Base-by-base conservation (phyloP, 2,329 filamentous ascomycete species). In the Aspergillus bombycis region DNA sequence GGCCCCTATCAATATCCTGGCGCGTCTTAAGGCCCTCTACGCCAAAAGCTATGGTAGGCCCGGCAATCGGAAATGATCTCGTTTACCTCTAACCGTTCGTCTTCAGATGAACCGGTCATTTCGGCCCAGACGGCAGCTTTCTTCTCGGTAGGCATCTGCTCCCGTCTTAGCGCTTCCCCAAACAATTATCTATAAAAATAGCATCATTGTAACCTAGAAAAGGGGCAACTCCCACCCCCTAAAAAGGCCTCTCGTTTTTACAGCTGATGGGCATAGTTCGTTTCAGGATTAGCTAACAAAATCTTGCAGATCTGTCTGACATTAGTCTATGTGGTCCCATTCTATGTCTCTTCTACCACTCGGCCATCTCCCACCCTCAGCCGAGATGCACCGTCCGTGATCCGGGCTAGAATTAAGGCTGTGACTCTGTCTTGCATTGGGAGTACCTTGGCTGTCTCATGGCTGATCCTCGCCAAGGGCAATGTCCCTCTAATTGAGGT, bases 331-430 rank as follows among this genome's bases (percentile, higher is more conserved):
- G 92, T 99, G 71, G 82, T 91, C 4, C 94, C 95, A 28, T 93
- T 98, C 79, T 97, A 99, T 82, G 83, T 94, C 67, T 95, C 90
- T 23, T 79, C 88, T 4, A 85, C 88, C 23, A 96, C 94, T 6
- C 88, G 94, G 58, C 93, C 94, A 8, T 95, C 92, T 9, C 85
- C 88, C 30, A 87, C 85, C 60, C 86, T 96, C 32, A 92, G 91
- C 65, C 89, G 95, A 74, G 94, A 98, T 86, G 90, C 92, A 32
- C 93, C 94, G 11, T 90, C 91, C 12, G 93, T 96, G 57, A 98
- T 99, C 80, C 90, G 89, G 70, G 91, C 92, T 62, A 89, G 95
- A 70, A 90, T 97, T 71, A 86, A 90, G 61, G 91, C 90, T 59
- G 94, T 97, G 70, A 89, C 88, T 26, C 76, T 91, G 62, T 93